These are phyloP conservation scores for Tylopilus balloui DNA, from an alignment of 768 basidiomycete species.

Conservation along the genomic window DNA sequence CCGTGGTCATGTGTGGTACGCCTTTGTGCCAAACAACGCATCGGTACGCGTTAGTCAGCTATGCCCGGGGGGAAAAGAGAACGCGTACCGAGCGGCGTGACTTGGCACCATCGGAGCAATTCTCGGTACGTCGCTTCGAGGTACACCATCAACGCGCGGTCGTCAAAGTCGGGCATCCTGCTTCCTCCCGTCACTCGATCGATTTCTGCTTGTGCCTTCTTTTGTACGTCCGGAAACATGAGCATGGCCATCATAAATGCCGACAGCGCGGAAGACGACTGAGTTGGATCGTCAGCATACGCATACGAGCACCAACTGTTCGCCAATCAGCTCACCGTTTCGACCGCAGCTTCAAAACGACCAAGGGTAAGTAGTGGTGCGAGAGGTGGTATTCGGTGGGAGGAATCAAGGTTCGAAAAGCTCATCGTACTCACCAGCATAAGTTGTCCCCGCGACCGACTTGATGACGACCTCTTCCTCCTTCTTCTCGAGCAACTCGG, in stretches of 20 bases:
- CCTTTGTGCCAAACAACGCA: slow-evolving; percentile 15
- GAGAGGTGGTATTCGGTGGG: too few species aligned
- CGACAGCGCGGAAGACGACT: slow-evolving; percentile 23
- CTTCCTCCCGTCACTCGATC: slow-evolving; percentile 16
- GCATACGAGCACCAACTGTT: neutral
- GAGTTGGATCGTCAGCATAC: neutral
- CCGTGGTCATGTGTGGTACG: slow-evolving; percentile 25
- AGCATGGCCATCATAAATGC: slow-evolving; percentile 27
- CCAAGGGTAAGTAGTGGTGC: too few species aligned
- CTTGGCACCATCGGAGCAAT: slow-evolving; percentile 24
- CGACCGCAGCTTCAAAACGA: slow-evolving; percentile 15
- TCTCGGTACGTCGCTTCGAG: slow-evolving; percentile 22
- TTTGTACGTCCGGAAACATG: slow-evolving; percentile 22
- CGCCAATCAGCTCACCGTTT: slow-evolving; percentile 16
- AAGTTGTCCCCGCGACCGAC: slow-evolving; percentile 29
- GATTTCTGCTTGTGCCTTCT: slow-evolving; percentile 28
- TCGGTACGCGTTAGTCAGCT: too few species aligned
- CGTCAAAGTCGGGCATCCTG: slow-evolving; percentile 18
- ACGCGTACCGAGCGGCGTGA: slow-evolving; percentile 20
- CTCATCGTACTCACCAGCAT: slow-evolving; percentile 27
- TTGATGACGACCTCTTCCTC: slow-evolving; percentile 28
- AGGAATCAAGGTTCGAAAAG: too few species aligned
- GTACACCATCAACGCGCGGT: slow-evolving; percentile 22
- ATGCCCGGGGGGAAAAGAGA: too few species aligned
- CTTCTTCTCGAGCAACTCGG: slow-evolving; percentile 21